Percentiles rank a stretch among this genome's conserved stretches.
These are phyloP conservation scores for Diplotaxis tenuifolia DNA, from an alignment of 345 rosid genomes.

Conservation along the genomic window DNA sequence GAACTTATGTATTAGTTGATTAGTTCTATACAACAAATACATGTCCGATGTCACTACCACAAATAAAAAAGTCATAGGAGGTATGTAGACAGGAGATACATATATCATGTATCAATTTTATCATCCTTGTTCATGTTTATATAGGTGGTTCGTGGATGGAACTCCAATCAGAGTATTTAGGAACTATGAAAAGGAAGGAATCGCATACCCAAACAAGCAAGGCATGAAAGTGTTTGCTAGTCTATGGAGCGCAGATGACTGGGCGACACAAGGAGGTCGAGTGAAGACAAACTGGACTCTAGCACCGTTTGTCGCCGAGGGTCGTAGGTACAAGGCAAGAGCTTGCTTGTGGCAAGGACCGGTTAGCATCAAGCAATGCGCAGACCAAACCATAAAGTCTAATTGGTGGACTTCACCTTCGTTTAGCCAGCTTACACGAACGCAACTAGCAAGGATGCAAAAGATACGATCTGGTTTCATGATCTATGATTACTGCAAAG, in stretches of 20 bases:
- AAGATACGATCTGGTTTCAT: slow-evolving; percentile 57
- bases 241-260: slow-evolving; percentile 73
- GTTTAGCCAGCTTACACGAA: slow-evolving; percentile 48
- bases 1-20: background rate
- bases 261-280: slow-evolving; percentile 79
- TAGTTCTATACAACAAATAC: background rate
- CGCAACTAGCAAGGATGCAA: slow-evolving; percentile 46
- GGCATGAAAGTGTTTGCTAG: slow-evolving; percentile 66
- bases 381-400: slow-evolving; percentile 34
- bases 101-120: background rate
- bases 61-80: background rate
- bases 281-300: slow-evolving; percentile 58
- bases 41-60: background rate
- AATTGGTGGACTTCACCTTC: slow-evolving; percentile 64
- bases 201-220: slow-evolving; percentile 71
- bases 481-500: slow-evolving; percentile 71
- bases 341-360: slow-evolving; percentile 71
- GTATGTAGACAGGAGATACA: background rate
- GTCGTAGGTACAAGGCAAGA: slow-evolving; percentile 47
- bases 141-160: slow-evolving; percentile 66
- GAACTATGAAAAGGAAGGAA: slow-evolving; percentile 53
- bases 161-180: slow-evolving; percentile 57
- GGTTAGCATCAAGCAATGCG: slow-evolving; percentile 47
- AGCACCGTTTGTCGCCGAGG: slow-evolving; percentile 56
- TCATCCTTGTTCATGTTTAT: background rate